Evolutionary conservation across 2,329 filamentous ascomycete genomes (phyloP), one percentile per base, ranked within the genome.

Genomic region (Penicillium sp.): DNA sequence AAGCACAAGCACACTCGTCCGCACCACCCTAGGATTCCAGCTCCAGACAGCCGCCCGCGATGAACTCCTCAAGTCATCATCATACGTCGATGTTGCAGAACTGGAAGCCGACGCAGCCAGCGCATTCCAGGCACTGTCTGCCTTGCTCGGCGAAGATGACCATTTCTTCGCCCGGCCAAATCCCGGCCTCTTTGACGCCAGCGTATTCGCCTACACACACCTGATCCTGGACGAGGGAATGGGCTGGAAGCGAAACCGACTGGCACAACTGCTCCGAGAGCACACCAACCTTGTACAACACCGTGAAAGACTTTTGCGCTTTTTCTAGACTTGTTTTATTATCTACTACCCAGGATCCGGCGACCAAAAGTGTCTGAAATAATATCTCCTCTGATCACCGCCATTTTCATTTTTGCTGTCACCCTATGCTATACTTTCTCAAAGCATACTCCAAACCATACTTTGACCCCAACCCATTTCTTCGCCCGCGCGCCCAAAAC

Each of bases 201-300:
- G 86, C 53, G 85, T 98, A 2, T 98, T 97, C 76, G 88, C 92
- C 3, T 99, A 97, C 74, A 93, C 91, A 0, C 86, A 96, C 73
- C 78, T 96, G 50, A 79, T 98, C 52, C 76, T 96, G 51, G 86
- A 90, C 58, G 81, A 86, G 33, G 68, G 67, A 2, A 68, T 92
- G 62, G 79, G 76, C 1, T 93, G 90, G 90, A 79, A 78, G 57
- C 85, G 90, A 55, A 82, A 81, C 59, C 78, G 80, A 53, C 76
- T 96, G 51, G 79, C 74, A 14, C 80, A 83, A 54, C 76, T 84
- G 50, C 69, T 96, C 57, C 74, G 72, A 51, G 78, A 77, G 57
- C 83, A 86, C 65, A 78, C 79, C 7, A 87, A 86, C 65, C 78
- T 97, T 61, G 83, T 89, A 56, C 77, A 74, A 67, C 90, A 93